Conservation (phyloP, 192 early-diverging fungal genomes). For the Rhizophagus sp. region DNA sequence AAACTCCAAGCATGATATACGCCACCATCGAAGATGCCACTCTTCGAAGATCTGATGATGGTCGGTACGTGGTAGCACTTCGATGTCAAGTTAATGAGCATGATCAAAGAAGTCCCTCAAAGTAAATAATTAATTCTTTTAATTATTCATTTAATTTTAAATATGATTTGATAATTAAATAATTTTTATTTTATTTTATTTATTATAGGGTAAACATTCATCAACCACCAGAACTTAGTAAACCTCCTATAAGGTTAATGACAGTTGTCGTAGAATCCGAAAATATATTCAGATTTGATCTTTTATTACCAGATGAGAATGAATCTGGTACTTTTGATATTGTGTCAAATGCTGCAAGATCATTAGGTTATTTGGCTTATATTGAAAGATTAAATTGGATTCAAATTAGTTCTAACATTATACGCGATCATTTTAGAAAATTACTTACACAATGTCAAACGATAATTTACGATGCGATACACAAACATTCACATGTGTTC, state of each 20-base stretch:
- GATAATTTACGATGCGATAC: neutral
- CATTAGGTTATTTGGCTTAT: neutral
- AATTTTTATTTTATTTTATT: neutral
- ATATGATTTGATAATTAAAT: neutral
- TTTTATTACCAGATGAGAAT: neutral
- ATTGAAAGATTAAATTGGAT: neutral
- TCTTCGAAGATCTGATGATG: neutral
- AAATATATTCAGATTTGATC: neutral
- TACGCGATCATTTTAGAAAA: neutral
- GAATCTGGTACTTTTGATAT: constrained; percentile 9
- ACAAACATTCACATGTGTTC: constrained; percentile 1
- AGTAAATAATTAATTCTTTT: neutral
- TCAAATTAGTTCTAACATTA: constrained; percentile 15
- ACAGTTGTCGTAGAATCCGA: neutral
- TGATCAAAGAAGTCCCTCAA: constrained; percentile 5
- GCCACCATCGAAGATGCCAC: constrained; percentile 7
- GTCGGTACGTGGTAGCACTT: neutral
- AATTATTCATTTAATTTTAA: neutral
- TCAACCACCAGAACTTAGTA: neutral
- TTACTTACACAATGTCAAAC: neutral
- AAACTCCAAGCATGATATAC: neutral
- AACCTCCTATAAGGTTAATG: neutral
- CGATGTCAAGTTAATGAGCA: neutral
- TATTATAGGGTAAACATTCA: neutral
- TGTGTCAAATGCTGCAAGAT: neutral